Conservation (phyloP, 192 early-diverging fungal genomes). For the Umbelopsis sp. region DNA sequence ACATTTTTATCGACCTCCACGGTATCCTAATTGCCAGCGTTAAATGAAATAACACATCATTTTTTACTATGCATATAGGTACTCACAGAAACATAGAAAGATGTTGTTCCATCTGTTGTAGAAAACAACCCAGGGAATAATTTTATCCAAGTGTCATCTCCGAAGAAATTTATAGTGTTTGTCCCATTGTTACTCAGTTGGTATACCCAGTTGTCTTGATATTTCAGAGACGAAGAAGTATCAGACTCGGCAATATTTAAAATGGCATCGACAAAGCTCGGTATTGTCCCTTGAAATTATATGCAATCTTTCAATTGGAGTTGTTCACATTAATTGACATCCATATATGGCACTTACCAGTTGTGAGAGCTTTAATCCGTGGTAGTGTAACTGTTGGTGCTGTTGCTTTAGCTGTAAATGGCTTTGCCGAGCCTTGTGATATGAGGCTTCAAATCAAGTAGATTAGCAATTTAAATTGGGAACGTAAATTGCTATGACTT, state of each 20-base stretch:
- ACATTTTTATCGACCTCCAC: constrained; percentile 78
- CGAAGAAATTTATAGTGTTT: constrained; percentile 75
- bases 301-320: neutral
- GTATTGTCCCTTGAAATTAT: constrained; percentile 59
- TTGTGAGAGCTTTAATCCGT: constrained; percentile 80
- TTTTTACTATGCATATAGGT: constrained; percentile 70
- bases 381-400: constrained; percentile 84
- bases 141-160: constrained; percentile 95
- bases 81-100: constrained; percentile 74
- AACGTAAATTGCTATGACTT: neutral
- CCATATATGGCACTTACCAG: constrained; percentile 45
- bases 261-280: constrained; percentile 81
- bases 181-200: constrained; percentile 55
- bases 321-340: neutral
- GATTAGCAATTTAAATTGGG: neutral
- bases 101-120: constrained; percentile 64
- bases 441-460: constrained; percentile 48
- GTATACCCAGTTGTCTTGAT: constrained; percentile 79
- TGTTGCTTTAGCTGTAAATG: constrained; percentile 56
- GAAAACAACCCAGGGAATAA: constrained; percentile 76
- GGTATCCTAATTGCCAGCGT: constrained; percentile 66
- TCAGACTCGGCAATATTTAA: constrained; percentile 81
- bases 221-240: constrained; percentile 54
- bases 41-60: constrained; percentile 54
- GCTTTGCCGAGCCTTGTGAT: constrained; percentile 45